These are phyloP conservation scores for Wickerhamiella lipophila DNA, from an alignment of 805 yeast genomes.

Conservation along the genomic window DNA sequence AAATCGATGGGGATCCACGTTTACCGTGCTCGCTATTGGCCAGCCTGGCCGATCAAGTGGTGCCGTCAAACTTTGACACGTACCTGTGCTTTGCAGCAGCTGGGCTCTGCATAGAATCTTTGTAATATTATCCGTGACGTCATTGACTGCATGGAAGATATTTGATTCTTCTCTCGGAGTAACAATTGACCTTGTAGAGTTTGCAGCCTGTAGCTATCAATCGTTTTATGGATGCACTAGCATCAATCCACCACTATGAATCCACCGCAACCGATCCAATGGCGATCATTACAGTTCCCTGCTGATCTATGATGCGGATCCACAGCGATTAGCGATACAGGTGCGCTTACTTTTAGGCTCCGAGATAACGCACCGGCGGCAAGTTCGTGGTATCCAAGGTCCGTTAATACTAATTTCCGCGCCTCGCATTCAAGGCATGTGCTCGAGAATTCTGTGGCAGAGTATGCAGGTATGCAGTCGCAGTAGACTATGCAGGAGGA, in stretches of 20 bases:
- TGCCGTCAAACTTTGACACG: not conserved
- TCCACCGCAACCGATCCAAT: not conserved
- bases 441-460: not conserved
- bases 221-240: no score
- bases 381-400: no score
- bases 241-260: no score
- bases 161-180: not conserved
- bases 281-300: no score
- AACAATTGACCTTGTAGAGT: not conserved
- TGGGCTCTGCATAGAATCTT: not conserved
- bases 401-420: not conserved
- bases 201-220: no score
- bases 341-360: not conserved
- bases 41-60: not conserved
- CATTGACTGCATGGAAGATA: not conserved
- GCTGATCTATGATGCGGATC: not conserved
- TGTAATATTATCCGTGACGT: slow-evolving; percentile 3
- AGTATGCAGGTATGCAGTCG: not conserved
- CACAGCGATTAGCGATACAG: not conserved
- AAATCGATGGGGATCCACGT: no score
- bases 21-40: not conserved
- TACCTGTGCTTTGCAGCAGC: not conserved
- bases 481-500: not conserved
- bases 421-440: not conserved
- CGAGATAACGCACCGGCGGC: no score